A percentile compares a stretch with the other conserved stretches of the same genome.
phyloP scores from a whole-genome alignment of 129 eudicot species.

The Arctium lappa region DNA sequence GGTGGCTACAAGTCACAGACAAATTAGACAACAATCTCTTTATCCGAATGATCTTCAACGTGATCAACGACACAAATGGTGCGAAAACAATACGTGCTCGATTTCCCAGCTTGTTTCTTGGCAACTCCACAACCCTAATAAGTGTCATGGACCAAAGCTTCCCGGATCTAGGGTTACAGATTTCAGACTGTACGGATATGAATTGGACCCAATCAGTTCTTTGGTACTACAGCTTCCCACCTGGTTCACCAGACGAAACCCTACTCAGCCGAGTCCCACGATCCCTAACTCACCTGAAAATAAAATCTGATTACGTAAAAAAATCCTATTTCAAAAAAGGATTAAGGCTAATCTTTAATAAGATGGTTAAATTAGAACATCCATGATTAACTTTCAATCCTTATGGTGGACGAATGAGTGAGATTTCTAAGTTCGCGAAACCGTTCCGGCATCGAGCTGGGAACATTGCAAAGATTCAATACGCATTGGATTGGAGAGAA shows the following conservation, averaged over 20 bases:
- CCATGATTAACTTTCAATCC: constrained; percentile 31
- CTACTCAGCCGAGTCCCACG: constrained; percentile 18
- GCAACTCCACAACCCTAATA: constrained; percentile 19
- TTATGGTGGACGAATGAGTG: constrained; percentile 58
- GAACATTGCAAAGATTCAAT: constrained; percentile 39
- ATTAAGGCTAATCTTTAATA: constrained; percentile 28
- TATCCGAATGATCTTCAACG: constrained; percentile 31
- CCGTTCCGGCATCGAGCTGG: constrained; percentile 67
- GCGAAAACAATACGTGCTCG: constrained; percentile 14
- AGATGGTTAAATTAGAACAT: constrained; percentile 8
- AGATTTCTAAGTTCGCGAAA: constrained; percentile 38
- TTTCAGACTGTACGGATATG: constrained; percentile 37
- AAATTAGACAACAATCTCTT: constrained; percentile 36
- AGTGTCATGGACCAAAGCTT: constrained; percentile 27
- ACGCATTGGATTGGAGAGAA: constrained; percentile 32
- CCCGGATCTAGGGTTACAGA: constrained; percentile 39
- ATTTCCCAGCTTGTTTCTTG: constrained; percentile 35
- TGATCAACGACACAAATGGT: constrained; percentile 21
- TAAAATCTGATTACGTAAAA: constrained; percentile 49
- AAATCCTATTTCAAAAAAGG: constrained; percentile 41
- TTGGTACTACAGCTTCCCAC: constrained; percentile 26
- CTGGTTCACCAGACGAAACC: constrained; percentile 9
- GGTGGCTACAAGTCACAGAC: constrained; percentile 36
- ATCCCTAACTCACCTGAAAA: constrained; percentile 22
- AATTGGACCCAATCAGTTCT: constrained; percentile 49